These are phyloP conservation scores for Lichtheimia corymbifera DNA, from an alignment of 371 early-diverging fungal species.

Conservation along the genomic window DNA sequence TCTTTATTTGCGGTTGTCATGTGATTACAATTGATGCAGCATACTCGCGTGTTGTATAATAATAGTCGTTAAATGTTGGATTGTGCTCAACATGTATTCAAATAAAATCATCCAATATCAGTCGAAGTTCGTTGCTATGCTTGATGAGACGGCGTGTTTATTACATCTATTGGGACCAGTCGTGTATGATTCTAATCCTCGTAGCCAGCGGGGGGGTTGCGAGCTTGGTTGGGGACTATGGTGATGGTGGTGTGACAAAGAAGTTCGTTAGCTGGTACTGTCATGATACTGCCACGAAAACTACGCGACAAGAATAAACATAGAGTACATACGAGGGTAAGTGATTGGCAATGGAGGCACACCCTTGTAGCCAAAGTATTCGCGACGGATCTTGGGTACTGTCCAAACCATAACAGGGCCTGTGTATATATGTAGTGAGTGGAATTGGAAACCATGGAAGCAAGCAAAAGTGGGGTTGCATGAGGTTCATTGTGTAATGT, in stretches of 20 bases:
- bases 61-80: too few species aligned
- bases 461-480: background rate
- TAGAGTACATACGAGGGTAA: conserved; percentile 38
- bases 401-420: conserved; percentile 53
- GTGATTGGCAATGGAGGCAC: conserved; percentile 41
- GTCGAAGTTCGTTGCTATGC: too few species aligned
- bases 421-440: conserved; percentile 11
- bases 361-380: conserved; percentile 53
- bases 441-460: background rate
- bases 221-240: conserved; percentile 47
- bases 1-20: too few species aligned
- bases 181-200: conserved; percentile 28
- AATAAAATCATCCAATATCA: too few species aligned
- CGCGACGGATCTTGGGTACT: conserved; percentile 48
- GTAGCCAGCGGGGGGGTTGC: conserved; percentile 48
- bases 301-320: background rate
- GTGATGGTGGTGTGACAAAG: background rate
- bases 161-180: too few species aligned
- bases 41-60: too few species aligned
- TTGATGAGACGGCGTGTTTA: too few species aligned
- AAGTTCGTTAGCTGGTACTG: background rate
- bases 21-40: too few species aligned
- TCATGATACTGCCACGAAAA: background rate
- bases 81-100: too few species aligned
- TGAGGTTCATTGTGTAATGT: background rate